Percentiles rank a stretch among this genome's conserved stretches.
These are phyloP conservation scores for Huntiella decipiens DNA, from an alignment of 2,329 filamentous ascomycete genomes.

Conservation along the genomic window DNA sequence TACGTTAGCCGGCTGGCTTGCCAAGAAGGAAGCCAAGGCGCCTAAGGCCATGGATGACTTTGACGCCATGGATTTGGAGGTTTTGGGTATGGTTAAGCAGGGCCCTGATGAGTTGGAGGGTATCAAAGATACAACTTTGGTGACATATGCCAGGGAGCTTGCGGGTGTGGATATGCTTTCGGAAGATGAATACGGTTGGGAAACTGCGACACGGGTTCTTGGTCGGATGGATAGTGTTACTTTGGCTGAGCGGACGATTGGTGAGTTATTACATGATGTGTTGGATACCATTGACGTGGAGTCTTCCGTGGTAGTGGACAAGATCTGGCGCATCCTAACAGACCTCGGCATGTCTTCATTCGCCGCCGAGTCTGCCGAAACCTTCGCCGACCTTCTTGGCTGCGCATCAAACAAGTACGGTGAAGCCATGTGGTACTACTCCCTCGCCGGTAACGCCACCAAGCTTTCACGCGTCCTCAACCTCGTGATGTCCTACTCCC, in stretches of 20 bases:
- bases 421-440: conserved; percentile 76
- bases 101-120: conserved; percentile 42
- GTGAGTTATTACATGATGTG: conserved; percentile 47
- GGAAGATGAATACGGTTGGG: conserved; percentile 55
- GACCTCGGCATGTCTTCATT: conserved; percentile 61
- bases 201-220: conserved; percentile 66
- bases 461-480: conserved; percentile 78
- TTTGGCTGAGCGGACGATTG: conserved; percentile 54
- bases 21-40: conserved; percentile 43
- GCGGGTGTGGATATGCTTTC: conserved; percentile 34
- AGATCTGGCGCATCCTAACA: conserved; percentile 59
- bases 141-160: conserved; percentile 53
- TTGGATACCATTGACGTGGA: conserved; percentile 44
- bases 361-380: conserved; percentile 67
- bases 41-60: conserved; percentile 11
- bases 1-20: conserved; percentile 67
- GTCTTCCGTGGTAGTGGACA: conserved; percentile 56
- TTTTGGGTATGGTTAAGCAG: conserved; percentile 48
- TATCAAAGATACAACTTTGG: conserved; percentile 61
- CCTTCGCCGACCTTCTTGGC: conserved; percentile 63
- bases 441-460: conserved; percentile 56
- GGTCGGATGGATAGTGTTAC: conserved; percentile 59
- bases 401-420: conserved; percentile 61
- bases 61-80: conserved; percentile 67
- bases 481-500: conserved; percentile 68